Conservation (phyloP, 108 stramenopile species). For the Pseudonitzschia pungens region DNA sequence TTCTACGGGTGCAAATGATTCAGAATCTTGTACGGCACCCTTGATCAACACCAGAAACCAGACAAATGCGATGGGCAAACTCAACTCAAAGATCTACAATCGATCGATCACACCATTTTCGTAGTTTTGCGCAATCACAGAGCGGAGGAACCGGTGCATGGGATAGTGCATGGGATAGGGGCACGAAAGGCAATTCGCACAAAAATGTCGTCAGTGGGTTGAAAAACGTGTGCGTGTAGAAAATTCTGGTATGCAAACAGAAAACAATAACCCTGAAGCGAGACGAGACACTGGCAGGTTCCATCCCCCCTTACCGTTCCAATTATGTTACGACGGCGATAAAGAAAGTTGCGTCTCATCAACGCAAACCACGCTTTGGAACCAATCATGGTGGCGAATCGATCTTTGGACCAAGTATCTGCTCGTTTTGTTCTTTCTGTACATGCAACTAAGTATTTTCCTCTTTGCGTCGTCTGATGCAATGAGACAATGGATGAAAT, state of each 20-base stretch:
- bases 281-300: too few relatives aligned
- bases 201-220: too few relatives aligned
- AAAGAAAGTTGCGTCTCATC: constrained; percentile 71
- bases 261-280: too few relatives aligned
- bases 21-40: constrained; percentile 41
- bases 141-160: too few relatives aligned
- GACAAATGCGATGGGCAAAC: constrained; percentile 64
- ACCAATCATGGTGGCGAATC: constrained; percentile 19
- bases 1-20: constrained; percentile 38
- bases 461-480: too few relatives aligned
- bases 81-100: constrained; percentile 51
- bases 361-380: constrained; percentile 68
- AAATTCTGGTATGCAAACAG: too few relatives aligned
- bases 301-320: constrained; percentile 66
- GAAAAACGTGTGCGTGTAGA: too few relatives aligned
- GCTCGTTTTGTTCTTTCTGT: neutral
- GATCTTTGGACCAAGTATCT: neutral
- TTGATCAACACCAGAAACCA: constrained; percentile 66
- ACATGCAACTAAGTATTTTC: too few relatives aligned
- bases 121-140: too few relatives aligned
- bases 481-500: too few relatives aligned
- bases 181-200: too few relatives aligned
- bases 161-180: too few relatives aligned
- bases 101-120: neutral
- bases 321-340: constrained; percentile 62